Base-by-base conservation (phyloP, 345 rosid genomes). In the Euphorbia peplus region DNA sequence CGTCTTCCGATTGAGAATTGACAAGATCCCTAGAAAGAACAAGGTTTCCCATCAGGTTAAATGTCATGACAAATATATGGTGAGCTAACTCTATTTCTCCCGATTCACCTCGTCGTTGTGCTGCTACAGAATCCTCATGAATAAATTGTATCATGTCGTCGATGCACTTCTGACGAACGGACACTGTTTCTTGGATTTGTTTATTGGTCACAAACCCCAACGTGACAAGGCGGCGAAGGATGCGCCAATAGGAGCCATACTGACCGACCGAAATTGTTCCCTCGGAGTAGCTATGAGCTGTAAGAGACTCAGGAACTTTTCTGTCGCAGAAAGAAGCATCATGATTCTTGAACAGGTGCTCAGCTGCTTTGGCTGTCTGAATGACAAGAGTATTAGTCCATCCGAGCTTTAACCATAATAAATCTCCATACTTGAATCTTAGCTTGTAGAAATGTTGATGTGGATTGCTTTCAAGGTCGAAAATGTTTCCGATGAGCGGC, bases 1-100 rank as follows among this genome's bases (percentile, higher is more conserved):
- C 79, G 8, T 53, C 71, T 32, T 30, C 37, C 15, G 71, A 60
- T 16, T 63, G 19, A 11, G 50, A 44, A 44, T 44, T 15, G 50
- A 44, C 18, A 44, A 44, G 50, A 44, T 44, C 50, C 18, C 18
- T 10, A 3, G 50, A 44, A 44, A 44, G 50, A 44, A 44, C 42
- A 2, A 39, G 42, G 11, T 44, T 44, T 10, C 50, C 50, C 18
- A 44, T 44, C 1, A 44, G 50, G 50, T 44, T 44, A 44, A 44
- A 44, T 2, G 50, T 13, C 50, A 44, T 44, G 11, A 44, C 16
- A 44, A 44, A 11, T 44, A 44, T 4, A 7, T 44, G 14, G 0
- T 44, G 12, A 1, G 50, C 3, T 15, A 44, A 10, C 18, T 44
- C 15, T 44, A 44, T 11, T 44, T 44, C 50, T 1, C 50, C 50